Evolutionary conservation across 176 grass and related monocot genomes (phyloP).

Genomic region (bread wheat (Triticum aestivum)): IWGSC_CS_RefSeq_v2.1 NC_057814.1:480875677-480876176

Average conservation of each 20-base stretch:
- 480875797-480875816: slow-evolving; percentile 53
- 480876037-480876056: slow-evolving; percentile 44
- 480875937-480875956: neutral
- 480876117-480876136: slow-evolving; percentile 30
- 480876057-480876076: slow-evolving; percentile 47
- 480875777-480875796: slow-evolving; percentile 59
- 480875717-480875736: slow-evolving; percentile 88
- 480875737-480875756: slow-evolving; percentile 83
- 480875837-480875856: slow-evolving; percentile 61
- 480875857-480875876: slow-evolving; percentile 62
- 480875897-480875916: no score
- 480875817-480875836: slow-evolving; percentile 56
- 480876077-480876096: slow-evolving; percentile 47
- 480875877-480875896: neutral
- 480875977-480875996: slow-evolving; percentile 77
- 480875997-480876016: slow-evolving; percentile 58
- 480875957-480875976: slow-evolving; percentile 78
- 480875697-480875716: slow-evolving; percentile 53
- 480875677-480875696: neutral
- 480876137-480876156: slow-evolving; percentile 9
- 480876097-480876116: slow-evolving; percentile 35
- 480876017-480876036: slow-evolving; percentile 34
- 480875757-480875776: slow-evolving; percentile 38
- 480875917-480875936: no score
- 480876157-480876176: slow-evolving; percentile 27